Evolutionary conservation across 202 grass and related monocot species (phyloP).

Genomic region (Setaria viridis): DNA sequence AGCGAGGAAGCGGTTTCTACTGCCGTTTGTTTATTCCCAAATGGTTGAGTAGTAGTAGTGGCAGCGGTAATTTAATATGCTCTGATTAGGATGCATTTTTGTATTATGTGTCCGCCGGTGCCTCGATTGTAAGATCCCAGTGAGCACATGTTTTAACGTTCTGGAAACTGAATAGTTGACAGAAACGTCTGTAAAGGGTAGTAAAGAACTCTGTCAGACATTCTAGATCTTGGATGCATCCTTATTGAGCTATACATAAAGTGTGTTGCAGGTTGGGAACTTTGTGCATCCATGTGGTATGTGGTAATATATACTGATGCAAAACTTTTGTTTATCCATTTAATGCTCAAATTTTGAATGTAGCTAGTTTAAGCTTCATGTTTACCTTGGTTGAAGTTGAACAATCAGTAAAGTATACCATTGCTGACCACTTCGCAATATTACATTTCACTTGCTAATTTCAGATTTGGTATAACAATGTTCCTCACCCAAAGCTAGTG

Average conservation of each 20-base stretch:
- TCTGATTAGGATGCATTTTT: conserved; percentile 17
- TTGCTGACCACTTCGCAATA: conserved; percentile 30
- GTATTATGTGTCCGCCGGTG: not conserved
- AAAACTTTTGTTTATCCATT: not conserved
- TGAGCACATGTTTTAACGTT: conserved; percentile 8
- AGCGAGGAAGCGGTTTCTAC: conserved; percentile 27
- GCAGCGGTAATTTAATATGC: conserved; percentile 10
- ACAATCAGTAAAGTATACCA: not conserved
- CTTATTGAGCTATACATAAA: conserved; percentile 21
- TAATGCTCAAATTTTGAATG: not conserved
- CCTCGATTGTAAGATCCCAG: not conserved
- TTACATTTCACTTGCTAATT: conserved; percentile 37
- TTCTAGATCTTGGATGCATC: conserved; percentile 22
- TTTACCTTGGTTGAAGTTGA: not conserved
- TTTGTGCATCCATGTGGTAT: conserved; percentile 6
- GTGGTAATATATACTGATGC: not conserved
- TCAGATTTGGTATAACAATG: conserved; percentile 98
- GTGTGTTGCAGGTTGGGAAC: not conserved
- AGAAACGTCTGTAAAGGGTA: not conserved
- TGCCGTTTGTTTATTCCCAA: conserved; percentile 30
- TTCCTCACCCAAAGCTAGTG: conserved; percentile 91
- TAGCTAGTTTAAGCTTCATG: conserved; percentile 23
- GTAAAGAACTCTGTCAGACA: conserved; percentile 7
- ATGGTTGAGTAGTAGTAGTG: not conserved
- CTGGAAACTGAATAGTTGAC: not conserved